Percentiles rank a stretch among this genome's conserved stretches.
Evolutionary conservation across 148 eudicot genomes (phyloP).

Genomic region (Chenopodium berlandieri): DNA sequence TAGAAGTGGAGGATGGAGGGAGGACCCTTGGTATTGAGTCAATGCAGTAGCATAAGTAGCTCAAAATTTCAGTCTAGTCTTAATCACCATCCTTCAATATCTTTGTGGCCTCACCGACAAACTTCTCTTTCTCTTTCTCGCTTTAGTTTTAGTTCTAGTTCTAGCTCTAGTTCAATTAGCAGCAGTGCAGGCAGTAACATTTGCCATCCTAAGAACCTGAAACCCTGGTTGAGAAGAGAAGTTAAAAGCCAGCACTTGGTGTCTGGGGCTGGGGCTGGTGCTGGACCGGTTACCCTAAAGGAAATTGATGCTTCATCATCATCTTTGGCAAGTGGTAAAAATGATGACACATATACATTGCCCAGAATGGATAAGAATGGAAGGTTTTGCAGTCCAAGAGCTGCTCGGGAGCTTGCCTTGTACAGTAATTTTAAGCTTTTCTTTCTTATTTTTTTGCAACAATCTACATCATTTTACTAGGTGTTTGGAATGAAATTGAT

Average conservation of each 20-base stretch:
- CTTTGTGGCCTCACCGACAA: slow-evolving; percentile 1
- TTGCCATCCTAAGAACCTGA: slow-evolving; percentile 6
- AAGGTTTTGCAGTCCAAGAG: slow-evolving; percentile 88
- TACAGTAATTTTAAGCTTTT: slow-evolving; percentile 30
- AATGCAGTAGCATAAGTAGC: slow-evolving; percentile 18
- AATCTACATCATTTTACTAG: not conserved
- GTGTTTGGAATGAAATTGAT: not conserved
- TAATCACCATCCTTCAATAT: slow-evolving; percentile 2
- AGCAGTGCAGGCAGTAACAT: not conserved
- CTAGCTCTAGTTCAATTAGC: not conserved
- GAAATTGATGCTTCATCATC: slow-evolving; percentile 18
- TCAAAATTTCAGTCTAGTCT: slow-evolving; percentile 8
- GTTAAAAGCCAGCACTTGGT: slow-evolving; percentile 16
- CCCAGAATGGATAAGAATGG: slow-evolving; percentile 80
- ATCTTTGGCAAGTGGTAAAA: slow-evolving; percentile 14
- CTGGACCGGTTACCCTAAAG: slow-evolving; percentile 10
- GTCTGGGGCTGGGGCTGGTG: slow-evolving; percentile 2
- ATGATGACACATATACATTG: slow-evolving; percentile 21
- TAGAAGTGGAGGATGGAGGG: slow-evolving; percentile 27
- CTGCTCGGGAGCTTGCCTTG: slow-evolving; percentile 91
- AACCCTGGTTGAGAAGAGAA: slow-evolving; percentile 1
- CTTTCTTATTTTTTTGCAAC: not conserved
- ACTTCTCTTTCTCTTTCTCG: not conserved
- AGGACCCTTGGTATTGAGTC: slow-evolving; percentile 27
- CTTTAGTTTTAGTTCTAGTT: slow-evolving; percentile 5